Base-by-base conservation (phyloP, 257 asterid genomes). In the Petunia secreta region DNA sequence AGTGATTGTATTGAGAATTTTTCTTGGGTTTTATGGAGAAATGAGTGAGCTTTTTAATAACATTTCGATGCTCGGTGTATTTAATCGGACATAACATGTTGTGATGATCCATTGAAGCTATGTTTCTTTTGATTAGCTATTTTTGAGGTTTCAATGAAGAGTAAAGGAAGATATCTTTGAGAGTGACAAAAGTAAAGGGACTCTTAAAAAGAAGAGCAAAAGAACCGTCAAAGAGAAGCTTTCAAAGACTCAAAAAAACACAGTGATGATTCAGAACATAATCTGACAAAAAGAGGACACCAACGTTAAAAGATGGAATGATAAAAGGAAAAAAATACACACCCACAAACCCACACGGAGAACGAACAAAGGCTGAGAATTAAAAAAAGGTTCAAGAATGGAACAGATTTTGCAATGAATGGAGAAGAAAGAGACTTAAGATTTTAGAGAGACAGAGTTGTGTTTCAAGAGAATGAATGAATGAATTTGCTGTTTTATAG, bases 401-500 rank as follows among this genome's bases (percentile, higher is more conserved):
- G 48, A 71, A 46, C 16, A 71, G 39, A 71, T 71, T 52, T 15
- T 71, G 54, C 43, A 46, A 71, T 34, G 41, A 34, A 36, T 62
- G 1, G 5, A 62, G 52, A 37, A 8, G 2, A 14, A 11, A 15
- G 64, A 55, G 69, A 46, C 65, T 39, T 63, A 50, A 77, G 78
- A 3, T 5, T 40, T 71, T 55, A 78, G 64, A 76, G 88, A 60
- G 88, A 53, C 54, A 53, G 80, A 66, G 62, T 50, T 34, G 69
- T 38, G 57, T 86, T 43, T 52, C 83, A 79, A 39, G 79, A 54
- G 53, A 83, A 38, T 77, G 90, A 84, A 88, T 80, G 82, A 77
- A n/a, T 84, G 87, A 84, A 80, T 83, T 86, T 79, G 83, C 78
- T 73, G 78, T 88, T 90, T 89, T 90, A 92, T 94, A 92, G 97